Conservation (phyloP, 345 rosid genomes). For the Citrus cavaleriei region DNA sequence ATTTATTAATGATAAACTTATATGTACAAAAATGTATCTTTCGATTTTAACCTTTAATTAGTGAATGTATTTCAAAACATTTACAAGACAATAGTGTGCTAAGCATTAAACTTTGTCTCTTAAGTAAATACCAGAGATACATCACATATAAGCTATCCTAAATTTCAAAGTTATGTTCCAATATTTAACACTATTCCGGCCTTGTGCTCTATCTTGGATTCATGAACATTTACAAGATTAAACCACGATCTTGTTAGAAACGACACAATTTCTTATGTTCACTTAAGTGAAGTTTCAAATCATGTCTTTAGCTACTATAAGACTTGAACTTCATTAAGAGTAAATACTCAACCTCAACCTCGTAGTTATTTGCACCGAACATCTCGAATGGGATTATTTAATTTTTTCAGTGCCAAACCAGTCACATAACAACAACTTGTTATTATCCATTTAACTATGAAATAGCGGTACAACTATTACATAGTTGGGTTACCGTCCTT, state of each 20-base stretch:
- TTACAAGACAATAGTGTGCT: no score
- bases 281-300: background rate
- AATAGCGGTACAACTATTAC: background rate
- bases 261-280: background rate
- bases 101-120: no score
- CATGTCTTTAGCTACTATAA: background rate
- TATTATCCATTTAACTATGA: background rate
- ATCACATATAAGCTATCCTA: background rate
- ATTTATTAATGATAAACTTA: no score
- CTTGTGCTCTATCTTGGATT: background rate
- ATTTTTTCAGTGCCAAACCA: no score
- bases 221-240: background rate
- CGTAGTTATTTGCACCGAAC: background rate
- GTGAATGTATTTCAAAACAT: no score
- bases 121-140: background rate
- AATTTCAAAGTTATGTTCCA: background rate
- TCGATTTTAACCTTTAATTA: no score
- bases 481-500: no score
- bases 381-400: background rate
- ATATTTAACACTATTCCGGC: no score
- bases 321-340: background rate
- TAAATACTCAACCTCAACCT: background rate
- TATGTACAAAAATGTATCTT: no score
- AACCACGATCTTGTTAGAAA: background rate
- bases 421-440: background rate